Percentiles rank a stretch among this genome's conserved stretches.
These are phyloP conservation scores for Mycena pura DNA, from an alignment of 768 basidiomycete species.

Conservation along the genomic window DNA sequence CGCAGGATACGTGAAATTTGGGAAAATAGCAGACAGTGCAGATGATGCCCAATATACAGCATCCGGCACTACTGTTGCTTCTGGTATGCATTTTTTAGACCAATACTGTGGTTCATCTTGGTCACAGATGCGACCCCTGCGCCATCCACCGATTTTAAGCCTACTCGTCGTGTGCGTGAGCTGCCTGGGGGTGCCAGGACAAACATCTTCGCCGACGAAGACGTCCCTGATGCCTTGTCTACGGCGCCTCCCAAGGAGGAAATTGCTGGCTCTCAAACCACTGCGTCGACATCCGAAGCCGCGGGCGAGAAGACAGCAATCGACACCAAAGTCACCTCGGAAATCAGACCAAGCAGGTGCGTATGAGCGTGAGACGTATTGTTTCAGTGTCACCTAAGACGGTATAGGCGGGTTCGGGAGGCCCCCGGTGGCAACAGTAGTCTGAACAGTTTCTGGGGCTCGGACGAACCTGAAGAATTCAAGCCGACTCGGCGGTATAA, in stretches of 20 bases:
- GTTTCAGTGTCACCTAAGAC: no score
- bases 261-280: not conserved
- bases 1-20: conserved; percentile 75
- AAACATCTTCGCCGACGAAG: conserved; percentile 55
- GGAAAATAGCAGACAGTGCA: conserved; percentile 50
- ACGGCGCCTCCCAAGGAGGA: conserved; percentile 53
- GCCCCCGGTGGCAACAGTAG: conserved; percentile 53
- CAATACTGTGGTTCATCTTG: no score
- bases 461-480: conserved; percentile 54
- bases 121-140: conserved; percentile 31
- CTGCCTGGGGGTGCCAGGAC: conserved; percentile 59
- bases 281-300: not conserved
- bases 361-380: conserved; percentile 7
- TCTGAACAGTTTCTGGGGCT: conserved; percentile 55
- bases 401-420: conserved; percentile 49
- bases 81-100: conserved; percentile 1
- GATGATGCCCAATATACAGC: conserved; percentile 22
- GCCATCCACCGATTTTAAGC: conserved; percentile 49
- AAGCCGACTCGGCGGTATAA: conserved; percentile 73
- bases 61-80: conserved; percentile 8
- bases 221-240: conserved; percentile 64
- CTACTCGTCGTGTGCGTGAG: conserved; percentile 63
- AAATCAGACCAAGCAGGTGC: conserved; percentile 58
- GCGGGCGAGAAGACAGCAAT: conserved; percentile 14
- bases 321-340: conserved; percentile 25